These are phyloP conservation scores for Holtermannia corniformis DNA, from an alignment of 768 basidiomycete species.

Conservation along the genomic window DNA sequence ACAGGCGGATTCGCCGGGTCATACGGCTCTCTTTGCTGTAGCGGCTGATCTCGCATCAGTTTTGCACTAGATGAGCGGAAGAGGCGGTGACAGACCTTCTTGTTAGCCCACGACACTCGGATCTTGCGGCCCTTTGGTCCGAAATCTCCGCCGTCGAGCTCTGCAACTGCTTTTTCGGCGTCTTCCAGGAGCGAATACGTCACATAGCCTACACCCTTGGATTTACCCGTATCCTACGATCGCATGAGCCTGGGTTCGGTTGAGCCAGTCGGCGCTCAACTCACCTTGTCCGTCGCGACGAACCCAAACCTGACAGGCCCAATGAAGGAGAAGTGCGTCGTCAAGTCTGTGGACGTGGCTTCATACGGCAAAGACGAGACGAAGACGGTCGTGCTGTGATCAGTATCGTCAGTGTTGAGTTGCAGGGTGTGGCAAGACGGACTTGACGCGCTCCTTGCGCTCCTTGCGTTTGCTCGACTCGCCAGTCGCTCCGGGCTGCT, in stretches of 20 bases:
- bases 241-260: not conserved
- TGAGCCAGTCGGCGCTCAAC: slow-evolving; percentile 32
- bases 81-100: slow-evolving; percentile 58
- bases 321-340: slow-evolving; percentile 88
- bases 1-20: too few species aligned
- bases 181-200: slow-evolving; percentile 84
- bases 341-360: slow-evolving; percentile 79
- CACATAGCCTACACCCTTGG: slow-evolving; percentile 95
- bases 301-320: slow-evolving; percentile 92
- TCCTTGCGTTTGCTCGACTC: slow-evolving; percentile 4
- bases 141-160: slow-evolving; percentile 58
- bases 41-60: not conserved
- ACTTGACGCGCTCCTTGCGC: slow-evolving; percentile 30
- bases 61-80: not conserved
- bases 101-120: slow-evolving; percentile 69
- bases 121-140: slow-evolving; percentile 58
- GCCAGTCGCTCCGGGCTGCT: not conserved
- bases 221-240: slow-evolving; percentile 43
- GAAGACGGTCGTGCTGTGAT: slow-evolving; percentile 60
- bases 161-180: slow-evolving; percentile 62
- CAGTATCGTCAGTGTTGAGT: not conserved
- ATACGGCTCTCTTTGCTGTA: too few species aligned
- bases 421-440: slow-evolving; percentile 2
- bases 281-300: slow-evolving; percentile 70
- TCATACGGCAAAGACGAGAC: slow-evolving; percentile 86